A percentile compares a stretch with the other conserved stretches of the same genome.
These are phyloP conservation scores for Alternaria viburni DNA, from an alignment of 2,329 filamentous ascomycete genomes.

Conservation along the genomic window DNA sequence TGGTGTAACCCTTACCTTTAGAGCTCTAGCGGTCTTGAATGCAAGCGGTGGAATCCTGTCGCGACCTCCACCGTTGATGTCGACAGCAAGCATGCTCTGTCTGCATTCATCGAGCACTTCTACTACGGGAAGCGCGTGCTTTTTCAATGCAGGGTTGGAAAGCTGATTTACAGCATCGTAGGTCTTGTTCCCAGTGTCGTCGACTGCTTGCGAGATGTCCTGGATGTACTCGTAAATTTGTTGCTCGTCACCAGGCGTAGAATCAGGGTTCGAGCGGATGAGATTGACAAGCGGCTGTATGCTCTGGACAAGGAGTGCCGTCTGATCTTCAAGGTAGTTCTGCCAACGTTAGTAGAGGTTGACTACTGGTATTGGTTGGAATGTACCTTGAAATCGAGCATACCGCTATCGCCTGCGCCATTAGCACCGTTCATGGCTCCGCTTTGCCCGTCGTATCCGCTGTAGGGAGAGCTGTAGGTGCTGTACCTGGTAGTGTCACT, in stretches of 20 bases:
- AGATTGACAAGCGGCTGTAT: constrained; percentile 80
- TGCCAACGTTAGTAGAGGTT: constrained; percentile 40
- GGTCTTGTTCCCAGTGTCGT: constrained; percentile 71
- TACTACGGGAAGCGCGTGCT: constrained; percentile 59
- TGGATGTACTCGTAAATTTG: constrained; percentile 72
- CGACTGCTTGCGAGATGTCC: constrained; percentile 73
- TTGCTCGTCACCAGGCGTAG: constrained; percentile 39
- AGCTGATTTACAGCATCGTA: constrained; percentile 56
- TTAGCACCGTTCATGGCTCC: constrained; percentile 32
- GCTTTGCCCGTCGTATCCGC: constrained; percentile 44
- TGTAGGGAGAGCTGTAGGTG: constrained; percentile 45
- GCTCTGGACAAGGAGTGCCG: constrained; percentile 75
- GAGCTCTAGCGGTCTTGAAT: constrained; percentile 84
- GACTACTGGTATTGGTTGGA: constrained; percentile 11
- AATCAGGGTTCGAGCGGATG: constrained; percentile 58
- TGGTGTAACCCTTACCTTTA: constrained; percentile 61
- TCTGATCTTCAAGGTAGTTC: constrained; percentile 84
- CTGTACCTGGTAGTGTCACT: constrained; percentile 45
- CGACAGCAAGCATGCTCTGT: constrained; percentile 68
- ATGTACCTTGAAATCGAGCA: constrained; percentile 67
- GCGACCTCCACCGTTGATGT: constrained; percentile 65
- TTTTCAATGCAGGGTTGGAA: constrained; percentile 60
- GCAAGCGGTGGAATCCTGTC: constrained; percentile 77
- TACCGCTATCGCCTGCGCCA: constrained; percentile 37
- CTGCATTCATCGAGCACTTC: constrained; percentile 67